Conservation (phyloP, 129 eudicot genomes). For the Tagetes patula region DNA sequence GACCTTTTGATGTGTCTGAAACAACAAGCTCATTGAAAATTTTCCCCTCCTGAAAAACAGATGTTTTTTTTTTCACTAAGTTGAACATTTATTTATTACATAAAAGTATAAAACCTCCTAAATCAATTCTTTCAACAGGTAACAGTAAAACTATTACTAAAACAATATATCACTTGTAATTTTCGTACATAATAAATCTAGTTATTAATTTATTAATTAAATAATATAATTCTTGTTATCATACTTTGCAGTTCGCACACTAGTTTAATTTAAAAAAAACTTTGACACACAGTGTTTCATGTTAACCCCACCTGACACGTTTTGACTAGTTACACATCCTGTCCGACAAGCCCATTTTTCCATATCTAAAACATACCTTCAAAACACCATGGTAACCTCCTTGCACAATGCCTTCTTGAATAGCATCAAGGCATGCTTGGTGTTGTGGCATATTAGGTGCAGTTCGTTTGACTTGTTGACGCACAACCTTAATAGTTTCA, state of each 20-base stretch:
- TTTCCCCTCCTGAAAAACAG: slow-evolving; percentile 56
- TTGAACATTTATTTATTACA: background rate
- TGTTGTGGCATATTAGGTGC: slow-evolving; percentile 80
- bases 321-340: background rate
- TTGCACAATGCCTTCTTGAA: slow-evolving; percentile 69
- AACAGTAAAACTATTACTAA: background rate
- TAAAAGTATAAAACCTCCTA: background rate
- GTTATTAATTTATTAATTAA: background rate
- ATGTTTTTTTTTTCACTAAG: no score
- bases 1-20: slow-evolving; percentile 79
- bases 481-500: slow-evolving; percentile 48
- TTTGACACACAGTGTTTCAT: background rate
- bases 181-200: background rate
- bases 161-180: background rate
- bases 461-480: slow-evolving; percentile 62
- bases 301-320: background rate
- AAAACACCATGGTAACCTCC: slow-evolving; percentile 84
- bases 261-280: background rate
- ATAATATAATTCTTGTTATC: background rate
- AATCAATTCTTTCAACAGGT: background rate
- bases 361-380: slow-evolving; percentile 48
- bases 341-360: background rate
- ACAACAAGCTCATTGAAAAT: slow-evolving; percentile 65
- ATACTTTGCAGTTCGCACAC: background rate
- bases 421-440: slow-evolving; percentile 79